Percentiles rank a stretch among this genome's conserved stretches.
Conservation (phyloP, 2,329 filamentous ascomycete species). For the Chlorencoelia australis region DNA sequence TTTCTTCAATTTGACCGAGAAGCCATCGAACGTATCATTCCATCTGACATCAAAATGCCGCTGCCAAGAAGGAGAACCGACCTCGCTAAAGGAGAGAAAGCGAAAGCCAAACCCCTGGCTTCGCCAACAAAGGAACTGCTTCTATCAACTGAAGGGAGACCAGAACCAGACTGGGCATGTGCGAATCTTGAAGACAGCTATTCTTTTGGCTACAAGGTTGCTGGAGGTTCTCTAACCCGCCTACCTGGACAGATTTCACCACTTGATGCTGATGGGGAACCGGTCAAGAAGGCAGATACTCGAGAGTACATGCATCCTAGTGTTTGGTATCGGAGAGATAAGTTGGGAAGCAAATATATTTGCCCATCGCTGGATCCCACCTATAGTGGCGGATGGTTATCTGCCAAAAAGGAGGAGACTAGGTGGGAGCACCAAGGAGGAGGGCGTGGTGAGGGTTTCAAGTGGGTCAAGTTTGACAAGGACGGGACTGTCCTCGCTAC, state of each 20-base stretch:
- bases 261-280: neutral
- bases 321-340: neutral
- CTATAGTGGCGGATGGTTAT: neutral
- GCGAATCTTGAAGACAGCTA: neutral
- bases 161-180: no score
- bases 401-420: neutral
- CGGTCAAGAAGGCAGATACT: neutral
- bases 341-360: neutral
- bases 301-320: constrained; percentile 4
- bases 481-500: neutral
- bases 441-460: neutral
- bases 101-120: no score
- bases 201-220: neutral
- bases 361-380: neutral
- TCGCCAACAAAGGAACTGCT: no score
- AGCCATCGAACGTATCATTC: neutral
- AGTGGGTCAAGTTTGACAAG: constrained; percentile 3
- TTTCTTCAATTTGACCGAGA: constrained; percentile 1
- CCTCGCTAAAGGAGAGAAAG: no score
- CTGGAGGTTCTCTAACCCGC: constrained; percentile 1
- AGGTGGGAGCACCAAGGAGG: neutral
- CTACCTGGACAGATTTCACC: constrained; percentile 1
- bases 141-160: no score
- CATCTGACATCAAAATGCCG: neutral
- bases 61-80: no score